phyloP scores from a whole-genome alignment of 1,284 basidiomycete genomes.

The Rhizoctonia solani region DNA sequence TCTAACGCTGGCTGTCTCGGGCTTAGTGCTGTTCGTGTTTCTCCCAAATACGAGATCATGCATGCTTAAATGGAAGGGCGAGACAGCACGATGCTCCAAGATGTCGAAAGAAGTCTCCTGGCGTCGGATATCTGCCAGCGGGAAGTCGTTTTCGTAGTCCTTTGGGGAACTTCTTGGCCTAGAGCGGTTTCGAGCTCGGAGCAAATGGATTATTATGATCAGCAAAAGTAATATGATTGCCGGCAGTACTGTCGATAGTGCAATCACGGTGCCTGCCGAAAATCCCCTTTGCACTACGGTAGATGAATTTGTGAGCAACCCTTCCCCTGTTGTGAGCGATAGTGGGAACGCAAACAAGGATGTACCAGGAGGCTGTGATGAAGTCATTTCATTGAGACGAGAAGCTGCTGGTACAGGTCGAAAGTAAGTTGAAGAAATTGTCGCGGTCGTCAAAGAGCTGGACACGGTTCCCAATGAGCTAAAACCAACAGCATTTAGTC shows the following conservation, averaged over 20 bases:
- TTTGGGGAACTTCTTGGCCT: not conserved
- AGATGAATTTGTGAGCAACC: no score
- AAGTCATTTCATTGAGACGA: no score
- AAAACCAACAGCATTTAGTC: conserved; percentile 5
- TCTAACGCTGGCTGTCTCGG: not conserved
- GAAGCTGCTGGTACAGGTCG: no score
- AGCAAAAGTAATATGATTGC: not conserved
- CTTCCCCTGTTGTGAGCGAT: no score
- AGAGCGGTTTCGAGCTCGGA: conserved; percentile 15
- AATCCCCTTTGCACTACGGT: no score
- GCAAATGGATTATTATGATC: conserved; percentile 1
- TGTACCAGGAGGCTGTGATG: no score
- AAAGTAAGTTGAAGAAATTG: not conserved
- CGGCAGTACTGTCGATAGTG: conserved; percentile 15
- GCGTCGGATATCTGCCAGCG: conserved; percentile 2
- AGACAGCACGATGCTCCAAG: not conserved
- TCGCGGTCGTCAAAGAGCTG: not conserved
- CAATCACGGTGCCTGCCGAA: conserved; percentile 21
- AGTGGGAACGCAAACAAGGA: no score
- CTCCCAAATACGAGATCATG: not conserved
- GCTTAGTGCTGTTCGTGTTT: not conserved
- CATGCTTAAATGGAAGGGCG: conserved; percentile 8
- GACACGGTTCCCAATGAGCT: no score
- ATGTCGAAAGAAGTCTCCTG: not conserved
- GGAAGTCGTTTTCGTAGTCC: conserved; percentile 1